Base-by-base conservation (phyloP, 305 asterid species). In the Coffea humblotiana region DNA sequence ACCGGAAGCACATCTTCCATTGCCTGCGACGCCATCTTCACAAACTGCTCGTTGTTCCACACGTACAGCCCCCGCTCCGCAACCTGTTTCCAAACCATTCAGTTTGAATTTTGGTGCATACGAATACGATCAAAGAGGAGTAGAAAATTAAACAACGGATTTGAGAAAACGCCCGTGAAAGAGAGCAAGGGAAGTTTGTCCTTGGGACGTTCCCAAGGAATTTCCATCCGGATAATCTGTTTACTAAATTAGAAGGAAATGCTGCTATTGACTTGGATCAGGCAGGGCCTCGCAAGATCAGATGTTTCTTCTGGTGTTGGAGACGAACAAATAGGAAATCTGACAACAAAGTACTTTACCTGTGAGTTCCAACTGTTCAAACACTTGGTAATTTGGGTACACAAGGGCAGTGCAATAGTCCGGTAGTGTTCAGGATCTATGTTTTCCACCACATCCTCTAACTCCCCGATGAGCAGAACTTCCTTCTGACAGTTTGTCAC, bases 11-110 rank as follows among this genome's bases (percentile, higher is more conserved):
- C 96, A 0, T 86, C 87, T n/a, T 90, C 91, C 78, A 77, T 82
- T 43, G 89, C 93, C 43, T 85, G 85, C 40, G 86, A 84, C 52
- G 90, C 94, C 96, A 91, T 92, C 87, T 91, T 94, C 88, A 93
- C 95, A 32, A 94, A 89, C 43, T 67, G 89, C 88, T 94, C 97
- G 61, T 88, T 94, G 90, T 91, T 94, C 98, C 98, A 94, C 40
- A 91, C 85, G 25, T 94, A 92, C n/a, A 92, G 90, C 12, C 96
- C 98, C 0, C 96, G 86, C 84, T 94, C 98, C 12, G 98, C 98
- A 27, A 94, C 98, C 98, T 94, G 10, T 32, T 64, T 56, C n/a
- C 25, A 56, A 52, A 52, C 7, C 60, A 15, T 40, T 40, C 43
- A 40, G 43, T 40, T 52, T 52, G 5, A 15, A 4, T 4, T 52